Conservation (phyloP, 1,284 basidiomycete species). For the Hypsizygus ulmarius region DNA sequence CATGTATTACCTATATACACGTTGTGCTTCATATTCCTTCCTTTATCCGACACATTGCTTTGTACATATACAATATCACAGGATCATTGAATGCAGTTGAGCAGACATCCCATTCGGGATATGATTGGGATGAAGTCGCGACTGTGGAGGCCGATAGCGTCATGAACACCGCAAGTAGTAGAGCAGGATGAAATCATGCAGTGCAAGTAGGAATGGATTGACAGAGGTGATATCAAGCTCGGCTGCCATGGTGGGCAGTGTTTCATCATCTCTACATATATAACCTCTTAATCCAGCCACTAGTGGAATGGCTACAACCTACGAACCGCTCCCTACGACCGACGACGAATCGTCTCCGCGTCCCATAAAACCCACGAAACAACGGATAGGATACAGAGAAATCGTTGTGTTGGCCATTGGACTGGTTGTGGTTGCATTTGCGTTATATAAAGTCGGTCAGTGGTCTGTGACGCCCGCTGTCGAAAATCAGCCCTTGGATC, state of each 20-base stretch:
- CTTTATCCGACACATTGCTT: no score
- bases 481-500: conserved; percentile 8
- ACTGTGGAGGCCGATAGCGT: background rate
- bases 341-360: conserved; percentile 13
- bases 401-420: conserved; percentile 31
- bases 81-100: no score
- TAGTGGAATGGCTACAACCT: conserved; percentile 16
- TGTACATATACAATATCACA: no score
- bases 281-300: background rate
- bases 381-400: conserved; percentile 8
- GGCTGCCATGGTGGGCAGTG: conserved; percentile 8
- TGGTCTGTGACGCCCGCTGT: conserved; percentile 31
- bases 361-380: background rate
- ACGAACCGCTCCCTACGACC: conserved; percentile 20
- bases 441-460: conserved; percentile 45
- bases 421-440: conserved; percentile 37
- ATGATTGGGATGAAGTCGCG: conserved; percentile 10
- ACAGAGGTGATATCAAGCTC: background rate
- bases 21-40: no score
- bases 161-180: no score
- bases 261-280: background rate
- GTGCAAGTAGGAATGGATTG: background rate
- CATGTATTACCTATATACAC: no score
- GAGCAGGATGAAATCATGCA: no score
- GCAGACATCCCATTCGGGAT: no score